Base-by-base conservation (phyloP, 2,329 filamentous ascomycete species). In the Alternaria metachromatica region DNA sequence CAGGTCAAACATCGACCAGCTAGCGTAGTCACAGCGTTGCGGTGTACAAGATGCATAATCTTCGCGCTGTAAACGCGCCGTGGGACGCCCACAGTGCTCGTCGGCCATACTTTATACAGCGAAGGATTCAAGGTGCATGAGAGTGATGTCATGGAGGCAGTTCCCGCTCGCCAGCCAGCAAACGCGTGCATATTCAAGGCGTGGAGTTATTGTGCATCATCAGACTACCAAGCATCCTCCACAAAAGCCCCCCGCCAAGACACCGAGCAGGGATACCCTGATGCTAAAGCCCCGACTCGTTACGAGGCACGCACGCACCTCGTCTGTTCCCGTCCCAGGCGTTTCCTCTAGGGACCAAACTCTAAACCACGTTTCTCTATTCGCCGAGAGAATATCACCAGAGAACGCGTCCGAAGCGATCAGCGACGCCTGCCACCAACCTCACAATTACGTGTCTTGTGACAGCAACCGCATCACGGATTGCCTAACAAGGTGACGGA, bases 231-330 rank as follows among this genome's bases (percentile, higher is more conserved):
- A 57, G 45, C 25, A 30, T 49, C 54, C 53, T 48, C 25, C 26
- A 28, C 43, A 28, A 56, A 33, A 26, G 37, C 37, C 13, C 18
- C 13, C 54, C 43, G 41, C 41, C 41, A 41, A 56, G 43, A 33
- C 26, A 56, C 54, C 41, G 54, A 23, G 55, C 48, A 33, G 25
- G 60, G 60, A 49, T 58, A 45, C 55, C 60, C 49, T 37, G 12
- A 25, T 23, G 26, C 45, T 20, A 53, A 62, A 30, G 45, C 55
- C 57, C 57, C 55, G 60, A 58, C 60, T 62, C 60, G 60, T 58
- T 53, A 58, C 60, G 60, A 62, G 60, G 60, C 60, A 58, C 55
- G 37, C 37, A 41, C 58, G 49, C 55, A 58, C 55, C 60, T 62
- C 60, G 60, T 62, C 45, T 62, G n/a, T 62, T 62, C 60, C 60